Evolutionary conservation across 176 grass and related monocot species (phyloP).

Genomic region (Thalia dealbata): DNA sequence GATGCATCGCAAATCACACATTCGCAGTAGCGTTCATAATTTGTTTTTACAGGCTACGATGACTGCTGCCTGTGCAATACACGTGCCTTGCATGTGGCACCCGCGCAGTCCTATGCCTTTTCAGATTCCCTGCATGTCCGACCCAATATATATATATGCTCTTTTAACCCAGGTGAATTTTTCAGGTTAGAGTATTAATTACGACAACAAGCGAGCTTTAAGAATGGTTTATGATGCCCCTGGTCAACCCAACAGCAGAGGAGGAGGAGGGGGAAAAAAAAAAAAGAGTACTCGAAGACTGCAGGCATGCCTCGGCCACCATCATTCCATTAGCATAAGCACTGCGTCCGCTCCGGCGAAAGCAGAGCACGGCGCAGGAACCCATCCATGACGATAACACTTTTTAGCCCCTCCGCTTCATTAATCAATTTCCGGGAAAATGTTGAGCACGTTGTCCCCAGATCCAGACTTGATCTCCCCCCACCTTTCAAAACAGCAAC

Average conservation of each 20-base stretch:
- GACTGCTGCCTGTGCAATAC: no score
- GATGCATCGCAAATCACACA: no score
- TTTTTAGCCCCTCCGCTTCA: not conserved
- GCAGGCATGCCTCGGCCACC: constrained; percentile 1
- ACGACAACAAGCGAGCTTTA: not conserved
- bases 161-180: no score
- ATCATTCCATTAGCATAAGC: constrained; percentile 4
- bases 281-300: not conserved
- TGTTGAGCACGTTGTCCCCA: not conserved
- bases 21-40: no score
- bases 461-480: not conserved
- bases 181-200: not conserved
- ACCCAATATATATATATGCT: no score
- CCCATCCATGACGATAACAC: not conserved
- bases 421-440: not conserved
- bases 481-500: not conserved
- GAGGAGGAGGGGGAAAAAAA: no score
- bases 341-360: not conserved
- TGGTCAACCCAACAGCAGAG: not conserved
- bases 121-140: no score
- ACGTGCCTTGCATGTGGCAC: no score
- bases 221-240: not conserved
- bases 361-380: not conserved
- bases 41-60: no score
- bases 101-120: no score